Evolutionary conservation across 768 basidiomycete genomes (phyloP).

Genomic region (Clitopilus hobsonii): DNA sequence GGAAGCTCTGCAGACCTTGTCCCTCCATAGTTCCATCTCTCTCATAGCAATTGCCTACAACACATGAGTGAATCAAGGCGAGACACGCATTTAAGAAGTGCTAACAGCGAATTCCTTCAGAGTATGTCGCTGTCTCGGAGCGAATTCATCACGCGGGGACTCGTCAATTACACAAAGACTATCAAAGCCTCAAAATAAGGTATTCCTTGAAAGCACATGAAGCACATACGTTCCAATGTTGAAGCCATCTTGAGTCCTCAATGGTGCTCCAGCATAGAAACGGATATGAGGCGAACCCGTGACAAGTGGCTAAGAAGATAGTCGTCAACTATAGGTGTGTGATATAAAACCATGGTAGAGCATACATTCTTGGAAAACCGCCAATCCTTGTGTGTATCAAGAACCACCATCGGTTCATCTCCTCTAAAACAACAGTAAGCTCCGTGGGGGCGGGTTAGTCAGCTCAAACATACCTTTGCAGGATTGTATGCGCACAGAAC

Average conservation of each 20-base stretch:
- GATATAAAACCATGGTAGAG: slow-evolving; percentile 1
- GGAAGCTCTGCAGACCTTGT: slow-evolving; percentile 54
- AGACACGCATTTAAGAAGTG: too few relatives aligned
- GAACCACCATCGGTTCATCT: slow-evolving; percentile 83
- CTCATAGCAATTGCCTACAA: slow-evolving; percentile 80
- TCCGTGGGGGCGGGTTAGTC: not conserved
- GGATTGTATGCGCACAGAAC: slow-evolving; percentile 80
- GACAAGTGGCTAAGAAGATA: slow-evolving; percentile 60
- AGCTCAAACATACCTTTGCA: slow-evolving; percentile 57
- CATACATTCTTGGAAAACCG: slow-evolving; percentile 77
- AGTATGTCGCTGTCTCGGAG: slow-evolving; percentile 84
- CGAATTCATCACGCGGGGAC: slow-evolving; percentile 76
- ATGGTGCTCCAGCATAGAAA: slow-evolving; percentile 90
- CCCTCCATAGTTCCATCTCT: slow-evolving; percentile 93
- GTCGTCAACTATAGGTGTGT: not conserved
- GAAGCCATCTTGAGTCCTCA: slow-evolving; percentile 85
- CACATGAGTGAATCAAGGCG: too few relatives aligned
- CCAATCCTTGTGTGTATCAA: slow-evolving; percentile 83
- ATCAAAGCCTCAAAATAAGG: not conserved
- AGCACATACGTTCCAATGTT: slow-evolving; percentile 81
- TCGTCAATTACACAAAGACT: slow-evolving; percentile 86
- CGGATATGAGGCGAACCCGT: slow-evolving; percentile 61
- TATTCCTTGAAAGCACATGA: not conserved
- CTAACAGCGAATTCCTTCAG: slow-evolving; percentile 86
- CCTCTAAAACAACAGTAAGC: slow-evolving; percentile 36